Conservation (phyloP, 2,329 filamentous ascomycete genomes). For the Ophiostoma tasmaniense region DNA sequence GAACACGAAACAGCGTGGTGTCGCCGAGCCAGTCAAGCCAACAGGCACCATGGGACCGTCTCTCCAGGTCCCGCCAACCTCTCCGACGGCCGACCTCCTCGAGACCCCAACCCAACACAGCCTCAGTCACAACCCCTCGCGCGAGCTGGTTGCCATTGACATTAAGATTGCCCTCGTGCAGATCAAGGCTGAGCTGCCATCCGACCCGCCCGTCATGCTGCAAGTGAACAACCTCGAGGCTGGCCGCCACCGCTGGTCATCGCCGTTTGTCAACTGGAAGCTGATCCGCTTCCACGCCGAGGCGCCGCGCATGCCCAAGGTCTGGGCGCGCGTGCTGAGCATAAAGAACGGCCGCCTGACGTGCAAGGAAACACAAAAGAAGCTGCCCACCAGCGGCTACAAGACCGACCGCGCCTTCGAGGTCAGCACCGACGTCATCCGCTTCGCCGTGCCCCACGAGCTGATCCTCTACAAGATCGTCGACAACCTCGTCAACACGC, state of each 20-base stretch:
- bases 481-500: slow-evolving; percentile 84
- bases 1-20: slow-evolving; percentile 14
- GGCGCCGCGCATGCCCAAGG: slow-evolving; percentile 68
- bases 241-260: slow-evolving; percentile 78
- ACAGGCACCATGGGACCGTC: not conserved
- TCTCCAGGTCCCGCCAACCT: not conserved
- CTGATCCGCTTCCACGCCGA: slow-evolving; percentile 81
- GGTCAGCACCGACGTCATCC: slow-evolving; percentile 73
- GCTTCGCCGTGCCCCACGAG: slow-evolving; percentile 83
- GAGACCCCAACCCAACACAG: not conserved
- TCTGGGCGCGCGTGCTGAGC: slow-evolving; percentile 82
- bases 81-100: not conserved
- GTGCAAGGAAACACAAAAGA: slow-evolving; percentile 66
- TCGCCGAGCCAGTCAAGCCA: not conserved
- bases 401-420: slow-evolving; percentile 77
- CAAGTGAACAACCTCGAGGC: slow-evolving; percentile 77
- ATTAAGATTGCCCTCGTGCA: slow-evolving; percentile 75
- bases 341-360: slow-evolving; percentile 66
- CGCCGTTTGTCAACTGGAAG: slow-evolving; percentile 69
- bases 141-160: slow-evolving; percentile 73
- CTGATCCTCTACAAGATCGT: slow-evolving; percentile 81
- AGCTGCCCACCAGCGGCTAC: slow-evolving; percentile 44
- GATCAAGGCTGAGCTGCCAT: slow-evolving; percentile 78
- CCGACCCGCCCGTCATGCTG: slow-evolving; percentile 84
- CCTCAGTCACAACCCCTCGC: slow-evolving; percentile 16